Conservation (phyloP, 1,284 basidiomycete genomes). For the Ceratorhiza oryzae-sativae region DNA sequence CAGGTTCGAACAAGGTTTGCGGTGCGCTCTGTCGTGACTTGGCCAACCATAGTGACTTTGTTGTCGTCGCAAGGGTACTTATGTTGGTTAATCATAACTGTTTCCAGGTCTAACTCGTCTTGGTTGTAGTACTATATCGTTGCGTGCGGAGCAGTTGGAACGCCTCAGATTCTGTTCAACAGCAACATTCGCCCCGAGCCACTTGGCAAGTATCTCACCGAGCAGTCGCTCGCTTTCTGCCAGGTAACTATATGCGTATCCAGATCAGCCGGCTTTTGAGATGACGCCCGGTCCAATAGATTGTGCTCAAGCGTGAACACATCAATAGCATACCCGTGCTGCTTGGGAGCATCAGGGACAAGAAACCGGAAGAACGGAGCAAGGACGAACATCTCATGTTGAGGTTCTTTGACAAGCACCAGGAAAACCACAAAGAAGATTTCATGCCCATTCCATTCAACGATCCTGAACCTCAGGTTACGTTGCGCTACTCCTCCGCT, state of each 20-base stretch:
- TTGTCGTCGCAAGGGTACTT: slow-evolving; percentile 26
- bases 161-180: slow-evolving; percentile 37
- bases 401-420: slow-evolving; percentile 44
- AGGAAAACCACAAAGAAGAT: slow-evolving; percentile 48
- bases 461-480: slow-evolving; percentile 52
- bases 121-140: slow-evolving; percentile 20
- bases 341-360: too few relatives aligned
- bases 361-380: too few relatives aligned
- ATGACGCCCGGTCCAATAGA: background rate
- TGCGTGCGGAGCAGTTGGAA: slow-evolving; percentile 34
- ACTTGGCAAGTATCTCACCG: slow-evolving; percentile 24
- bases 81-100: background rate
- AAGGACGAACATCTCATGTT: too few relatives aligned
- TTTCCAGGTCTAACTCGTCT: background rate
- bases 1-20: background rate
- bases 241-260: slow-evolving; percentile 11
- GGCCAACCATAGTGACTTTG: background rate
- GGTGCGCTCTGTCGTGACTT: slow-evolving; percentile 1
- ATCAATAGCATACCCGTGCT: background rate
- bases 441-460: slow-evolving; percentile 46
- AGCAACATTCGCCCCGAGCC: slow-evolving; percentile 13
- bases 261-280: background rate
- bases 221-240: slow-evolving; percentile 39
- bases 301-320: slow-evolving; percentile 9
- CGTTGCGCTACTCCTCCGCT: slow-evolving; percentile 43